Evolutionary conservation across 805 yeast genomes (phyloP).

Genomic region (Schizosaccharomyces lindneri): DNA sequence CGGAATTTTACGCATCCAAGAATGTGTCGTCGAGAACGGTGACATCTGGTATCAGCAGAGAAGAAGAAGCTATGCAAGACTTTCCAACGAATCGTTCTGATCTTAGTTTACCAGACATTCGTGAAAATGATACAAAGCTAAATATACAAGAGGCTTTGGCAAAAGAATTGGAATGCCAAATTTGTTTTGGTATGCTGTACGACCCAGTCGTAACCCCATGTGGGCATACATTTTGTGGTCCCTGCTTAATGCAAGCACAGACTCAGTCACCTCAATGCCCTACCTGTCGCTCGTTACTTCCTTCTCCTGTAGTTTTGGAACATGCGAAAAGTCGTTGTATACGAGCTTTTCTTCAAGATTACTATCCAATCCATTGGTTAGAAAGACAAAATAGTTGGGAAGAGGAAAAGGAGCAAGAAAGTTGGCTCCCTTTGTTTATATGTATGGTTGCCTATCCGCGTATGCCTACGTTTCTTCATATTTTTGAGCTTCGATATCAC

Average conservation of each 20-base stretch:
- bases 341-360: background rate
- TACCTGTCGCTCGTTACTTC: constrained; percentile 4
- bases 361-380: background rate
- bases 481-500: constrained; percentile 3
- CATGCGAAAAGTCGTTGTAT: background rate
- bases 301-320: background rate
- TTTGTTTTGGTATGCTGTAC: constrained; percentile 4
- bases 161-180: constrained; percentile 2
- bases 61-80: too few relatives aligned
- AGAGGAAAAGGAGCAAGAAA: background rate
- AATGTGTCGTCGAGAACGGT: too few relatives aligned
- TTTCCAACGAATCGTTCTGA: too few relatives aligned
- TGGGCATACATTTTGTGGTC: constrained; percentile 6
- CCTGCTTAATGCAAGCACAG: constrained; percentile 5
- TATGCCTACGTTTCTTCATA: constrained; percentile 2
- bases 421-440: constrained; percentile 1
- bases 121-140: too few relatives aligned
- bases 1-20: too few relatives aligned
- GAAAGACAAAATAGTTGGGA: background rate
- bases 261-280: constrained; percentile 4
- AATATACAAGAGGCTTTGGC: background rate
- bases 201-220: constrained; percentile 5
- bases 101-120: too few relatives aligned
- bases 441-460: background rate
- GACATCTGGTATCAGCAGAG: too few relatives aligned